Evolutionary conservation across 352 stramenopile species (phyloP).

Genomic region (Phytophthora citricola): DNA sequence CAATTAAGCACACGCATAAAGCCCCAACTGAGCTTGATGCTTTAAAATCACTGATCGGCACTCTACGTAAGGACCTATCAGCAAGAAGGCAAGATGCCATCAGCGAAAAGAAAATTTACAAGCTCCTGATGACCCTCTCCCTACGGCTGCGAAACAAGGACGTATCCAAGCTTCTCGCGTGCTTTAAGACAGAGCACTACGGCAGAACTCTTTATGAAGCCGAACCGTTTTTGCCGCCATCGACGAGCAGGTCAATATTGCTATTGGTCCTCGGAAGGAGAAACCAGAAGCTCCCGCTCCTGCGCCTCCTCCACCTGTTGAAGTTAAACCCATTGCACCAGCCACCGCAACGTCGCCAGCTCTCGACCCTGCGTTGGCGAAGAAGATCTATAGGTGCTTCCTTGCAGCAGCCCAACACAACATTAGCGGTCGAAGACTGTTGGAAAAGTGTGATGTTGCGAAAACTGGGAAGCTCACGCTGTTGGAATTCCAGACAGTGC

Average conservation of each 20-base stretch:
- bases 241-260: conserved; percentile 37
- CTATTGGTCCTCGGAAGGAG: conserved; percentile 28
- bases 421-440: conserved; percentile 71
- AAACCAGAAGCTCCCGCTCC: conserved; percentile 2
- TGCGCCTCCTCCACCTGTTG: conserved; percentile 18
- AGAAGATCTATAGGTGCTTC: conserved; percentile 78
- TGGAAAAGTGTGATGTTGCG: conserved; percentile 75
- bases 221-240: conserved; percentile 37
- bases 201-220: conserved; percentile 44
- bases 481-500: conserved; percentile 76
- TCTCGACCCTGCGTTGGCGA: conserved; percentile 42
- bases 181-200: conserved; percentile 39
- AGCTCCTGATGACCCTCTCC: conserved; percentile 50
- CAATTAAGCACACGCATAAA: conserved; percentile 46
- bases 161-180: conserved; percentile 49
- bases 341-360: conserved; percentile 7
- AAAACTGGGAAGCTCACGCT: conserved; percentile 62
- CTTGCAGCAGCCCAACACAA: conserved; percentile 73
- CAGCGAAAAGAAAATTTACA: conserved; percentile 73
- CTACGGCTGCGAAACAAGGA: conserved; percentile 63
- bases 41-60: conserved; percentile 34
- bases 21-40: conserved; percentile 46
- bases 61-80: conserved; percentile 27
- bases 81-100: conserved; percentile 37
- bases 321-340: conserved; percentile 32